phyloP scores from a whole-genome alignment of 1,139 yeast species.

The Pichia sorboxylosa region DNA sequence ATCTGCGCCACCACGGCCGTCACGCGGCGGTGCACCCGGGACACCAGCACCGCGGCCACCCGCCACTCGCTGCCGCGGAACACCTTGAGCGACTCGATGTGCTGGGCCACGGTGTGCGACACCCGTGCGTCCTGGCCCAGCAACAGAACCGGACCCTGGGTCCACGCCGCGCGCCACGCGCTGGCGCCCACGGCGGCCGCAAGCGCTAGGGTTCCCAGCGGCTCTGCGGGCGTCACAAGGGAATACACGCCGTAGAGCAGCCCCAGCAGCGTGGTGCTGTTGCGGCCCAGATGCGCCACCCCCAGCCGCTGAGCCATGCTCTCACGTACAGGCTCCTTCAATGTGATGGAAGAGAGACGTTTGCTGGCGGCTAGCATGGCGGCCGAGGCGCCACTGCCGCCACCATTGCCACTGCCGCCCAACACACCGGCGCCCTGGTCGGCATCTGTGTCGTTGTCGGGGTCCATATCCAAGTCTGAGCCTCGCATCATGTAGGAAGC shows the following conservation, averaged over 20 bases:
- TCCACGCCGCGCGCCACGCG: slow-evolving; percentile 44
- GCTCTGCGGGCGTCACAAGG: slow-evolving; percentile 21
- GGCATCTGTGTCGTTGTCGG: not conserved
- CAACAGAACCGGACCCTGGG: slow-evolving; percentile 40
- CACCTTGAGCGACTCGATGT: slow-evolving; percentile 34
- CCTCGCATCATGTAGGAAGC: slow-evolving; percentile 8
- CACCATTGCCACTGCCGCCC: not conserved
- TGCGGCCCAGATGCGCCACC: slow-evolving; percentile 20
- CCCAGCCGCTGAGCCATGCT: slow-evolving; percentile 1
- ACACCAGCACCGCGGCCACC: slow-evolving; percentile 39
- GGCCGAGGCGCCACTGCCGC: too few species aligned
- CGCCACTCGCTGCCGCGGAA: slow-evolving; percentile 40
- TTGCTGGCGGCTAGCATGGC: too few species aligned
- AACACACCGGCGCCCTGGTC: not conserved
- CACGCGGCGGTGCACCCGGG: slow-evolving; percentile 51
- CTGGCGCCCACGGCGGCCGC: slow-evolving; percentile 38
- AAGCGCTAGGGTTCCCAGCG: slow-evolving; percentile 25
- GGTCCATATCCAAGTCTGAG: not conserved
- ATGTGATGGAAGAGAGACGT: slow-evolving; percentile 20
- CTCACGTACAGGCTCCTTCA: slow-evolving; percentile 16
- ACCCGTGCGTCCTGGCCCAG: slow-evolving; percentile 31
- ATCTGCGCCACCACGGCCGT: slow-evolving; percentile 46
- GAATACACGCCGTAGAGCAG: slow-evolving; percentile 37
- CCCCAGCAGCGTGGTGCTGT: slow-evolving; percentile 57
- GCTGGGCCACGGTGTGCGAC: slow-evolving; percentile 27